Base-by-base conservation (phyloP, 2,329 filamentous ascomycete species). In the Aureobasidium sp. region DNA sequence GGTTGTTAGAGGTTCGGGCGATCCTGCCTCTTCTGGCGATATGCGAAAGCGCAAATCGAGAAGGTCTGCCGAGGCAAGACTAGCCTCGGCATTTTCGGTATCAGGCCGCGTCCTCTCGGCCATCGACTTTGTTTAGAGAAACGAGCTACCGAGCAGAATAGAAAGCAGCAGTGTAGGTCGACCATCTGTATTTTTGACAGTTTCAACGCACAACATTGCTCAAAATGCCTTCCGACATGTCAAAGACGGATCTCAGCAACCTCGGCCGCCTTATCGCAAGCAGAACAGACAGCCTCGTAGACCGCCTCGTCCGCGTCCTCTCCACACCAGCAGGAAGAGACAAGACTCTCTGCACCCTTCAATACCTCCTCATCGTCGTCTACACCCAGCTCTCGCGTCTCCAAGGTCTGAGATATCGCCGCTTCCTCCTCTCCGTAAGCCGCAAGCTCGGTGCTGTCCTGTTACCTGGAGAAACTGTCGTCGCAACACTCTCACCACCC, bases 341-440 rank as follows among this genome's bases (percentile, higher is more conserved):
- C 65, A 68, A 70, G 32, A 68, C 74, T 57, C 74, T 79, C 55
- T 73, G 72, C 67, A 79, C 77, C 10, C 67, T 75, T 13, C 69
- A 68, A 66, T 80, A 78, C 71, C 77, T 75, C 48, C 72, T 79
- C 32, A 71, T 71, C 25, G 71, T 79, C 62, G 61, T 77, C 9
- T 71, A 73, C 65, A 68, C 75, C 3, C 69, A 75, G 29, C 70
- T 78, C 62, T 72, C 71, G 16, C 70, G 66, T n/a, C 60, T 74
- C 7, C 73, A 78, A 47, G 64, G 68, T 16, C 63, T 64, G 11
- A 72, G 69, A 41, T 73, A 78, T 57, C 64, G 70, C 25, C 63
- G 64, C 5, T 67, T 77, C 11, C 73, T 76, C 10, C 65, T 71
- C n/a, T 64, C 68, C 49, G 68, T 77, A 25, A 71, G 73, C 13